Conservation (phyloP, 106 monocot genomes). For the Apostasia ramifera region DNA sequence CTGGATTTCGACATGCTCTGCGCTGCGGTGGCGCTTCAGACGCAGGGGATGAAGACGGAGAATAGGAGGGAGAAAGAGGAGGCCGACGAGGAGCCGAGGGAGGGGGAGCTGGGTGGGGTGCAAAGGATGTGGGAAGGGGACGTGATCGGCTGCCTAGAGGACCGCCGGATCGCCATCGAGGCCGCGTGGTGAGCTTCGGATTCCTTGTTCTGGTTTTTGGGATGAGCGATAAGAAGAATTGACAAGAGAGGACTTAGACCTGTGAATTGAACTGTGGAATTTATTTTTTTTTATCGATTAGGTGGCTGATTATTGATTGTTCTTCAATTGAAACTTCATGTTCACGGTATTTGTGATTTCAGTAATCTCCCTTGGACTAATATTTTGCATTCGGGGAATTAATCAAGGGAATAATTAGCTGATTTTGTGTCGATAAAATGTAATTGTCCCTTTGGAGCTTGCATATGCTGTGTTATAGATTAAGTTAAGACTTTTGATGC, state of each 20-base stretch:
- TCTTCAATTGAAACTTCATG: background rate
- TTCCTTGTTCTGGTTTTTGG: background rate
- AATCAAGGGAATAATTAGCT: background rate
- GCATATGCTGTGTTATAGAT: background rate
- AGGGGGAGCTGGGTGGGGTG: slow-evolving; percentile 38
- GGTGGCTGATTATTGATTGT: slow-evolving; percentile 2
- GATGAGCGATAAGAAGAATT: too few species aligned
- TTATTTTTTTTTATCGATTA: background rate
- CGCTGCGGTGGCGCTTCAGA: slow-evolving; percentile 72
- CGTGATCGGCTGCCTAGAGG: slow-evolving; percentile 61
- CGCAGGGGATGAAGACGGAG: slow-evolving; percentile 40
- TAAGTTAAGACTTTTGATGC: slow-evolving; percentile 4
- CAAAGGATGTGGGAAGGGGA: slow-evolving; percentile 97
- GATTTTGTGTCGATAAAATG: background rate
- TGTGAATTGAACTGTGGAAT: too few species aligned
- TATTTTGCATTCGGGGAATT: too few species aligned
- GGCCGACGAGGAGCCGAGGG: slow-evolving; percentile 11
- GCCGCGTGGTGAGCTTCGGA: slow-evolving; percentile 47
- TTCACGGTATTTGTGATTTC: background rate
- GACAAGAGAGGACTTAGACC: too few species aligned
- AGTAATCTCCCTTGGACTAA: background rate
- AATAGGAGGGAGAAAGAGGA: slow-evolving; percentile 10
- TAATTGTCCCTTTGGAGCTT: background rate
- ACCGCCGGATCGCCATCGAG: slow-evolving; percentile 67
- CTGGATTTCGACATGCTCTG: slow-evolving; percentile 93